phyloP scores from a whole-genome alignment of 768 basidiomycete species.

The Chlorophyllum brunneum region DNA sequence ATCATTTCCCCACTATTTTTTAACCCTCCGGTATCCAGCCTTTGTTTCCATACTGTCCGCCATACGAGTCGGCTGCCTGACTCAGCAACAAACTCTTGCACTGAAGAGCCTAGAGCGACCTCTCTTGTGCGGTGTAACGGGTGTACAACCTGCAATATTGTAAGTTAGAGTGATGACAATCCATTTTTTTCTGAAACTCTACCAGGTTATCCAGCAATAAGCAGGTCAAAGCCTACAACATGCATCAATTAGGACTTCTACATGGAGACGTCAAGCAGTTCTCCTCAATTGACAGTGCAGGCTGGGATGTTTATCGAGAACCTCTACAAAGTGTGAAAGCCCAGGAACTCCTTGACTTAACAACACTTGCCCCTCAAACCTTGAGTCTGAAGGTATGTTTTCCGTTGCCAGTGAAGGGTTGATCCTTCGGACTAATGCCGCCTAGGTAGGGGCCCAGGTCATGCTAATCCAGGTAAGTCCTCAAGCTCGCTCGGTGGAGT shows the following conservation, averaged over 20 bases:
- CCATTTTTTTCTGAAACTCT: neutral
- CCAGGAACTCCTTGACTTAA: slow-evolving; percentile 36
- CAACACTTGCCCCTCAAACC: slow-evolving; percentile 39
- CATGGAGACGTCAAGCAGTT: slow-evolving; percentile 30
- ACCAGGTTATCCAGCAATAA: slow-evolving; percentile 70
- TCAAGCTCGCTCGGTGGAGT: neutral
- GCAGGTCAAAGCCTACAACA: slow-evolving; percentile 77
- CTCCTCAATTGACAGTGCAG: slow-evolving; percentile 40
- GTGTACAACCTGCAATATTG: slow-evolving; percentile 80
- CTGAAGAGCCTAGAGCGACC: slow-evolving; percentile 56
- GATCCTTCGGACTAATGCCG: neutral
- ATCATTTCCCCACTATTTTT: neutral
- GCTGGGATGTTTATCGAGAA: slow-evolving; percentile 32
- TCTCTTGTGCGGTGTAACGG: slow-evolving; percentile 55
- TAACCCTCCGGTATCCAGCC: slow-evolving; percentile 33
- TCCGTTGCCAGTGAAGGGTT: neutral
- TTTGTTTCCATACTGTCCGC: slow-evolving; percentile 86
- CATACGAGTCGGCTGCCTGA: slow-evolving; percentile 73
- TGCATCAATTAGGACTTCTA: slow-evolving; percentile 50
- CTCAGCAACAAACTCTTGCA: slow-evolving; percentile 44
- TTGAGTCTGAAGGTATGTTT: slow-evolving; percentile 45
- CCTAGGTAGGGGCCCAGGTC: slow-evolving; percentile 77
- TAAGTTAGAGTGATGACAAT: slow-evolving; percentile 27
- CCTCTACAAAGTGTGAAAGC: slow-evolving; percentile 28
- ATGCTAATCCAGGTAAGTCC: slow-evolving; percentile 60